Base-by-base conservation (phyloP, 2,329 filamentous ascomycete species). In the Zasmidium citrigriseum region DNA sequence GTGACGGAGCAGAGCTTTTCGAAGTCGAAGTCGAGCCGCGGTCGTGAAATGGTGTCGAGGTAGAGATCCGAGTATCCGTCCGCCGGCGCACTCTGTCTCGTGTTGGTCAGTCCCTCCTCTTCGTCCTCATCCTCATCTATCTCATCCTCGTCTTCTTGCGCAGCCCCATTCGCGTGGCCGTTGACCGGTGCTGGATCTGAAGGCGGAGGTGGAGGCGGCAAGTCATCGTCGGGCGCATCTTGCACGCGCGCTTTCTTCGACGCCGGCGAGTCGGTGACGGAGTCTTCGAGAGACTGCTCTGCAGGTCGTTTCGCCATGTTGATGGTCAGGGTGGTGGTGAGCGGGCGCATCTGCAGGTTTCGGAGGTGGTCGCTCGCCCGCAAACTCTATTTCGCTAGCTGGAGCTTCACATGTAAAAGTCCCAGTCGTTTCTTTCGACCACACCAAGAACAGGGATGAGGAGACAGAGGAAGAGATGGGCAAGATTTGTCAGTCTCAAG, bases 1-100 rank as follows among this genome's bases (percentile, higher is more conserved):
- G 91, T 96, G 65, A 99, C 84, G 22, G 93, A 98, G 78, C 95
- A 99, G 12, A 97, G 86, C 81, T 99, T 99, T 74, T 99, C 95
- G 73, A 99, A 99, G 76, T 99, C 95, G 73, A 98, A 98, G 76
- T 99, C 95, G 57, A 98, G 87, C 48, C 96, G 88, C 71, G 88
- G 86, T 70, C 95, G 90, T 75, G 96, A 87, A 77, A 99, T 96
- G 12, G 95, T 98, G 79, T 99, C 95, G 67, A 99, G 89, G 75
- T 99, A 99, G 24, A 99, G 86, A 74, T 99, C 93, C 69, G 89
- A 88, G 79, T 97, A 99, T 62, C 93, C 93, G 73, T 89, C 89
- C 29, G 90, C 85, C 16, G 93, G 92, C 46, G 89, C 90, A 51
- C 82, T 81, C 74, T 96, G 92, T 64, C 91, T 86, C 65, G 80